Evolutionary conservation across 257 asterid species (phyloP), one percentile per base, ranked within the genome.

Genomic region (Verbascum thapsus): DNA sequence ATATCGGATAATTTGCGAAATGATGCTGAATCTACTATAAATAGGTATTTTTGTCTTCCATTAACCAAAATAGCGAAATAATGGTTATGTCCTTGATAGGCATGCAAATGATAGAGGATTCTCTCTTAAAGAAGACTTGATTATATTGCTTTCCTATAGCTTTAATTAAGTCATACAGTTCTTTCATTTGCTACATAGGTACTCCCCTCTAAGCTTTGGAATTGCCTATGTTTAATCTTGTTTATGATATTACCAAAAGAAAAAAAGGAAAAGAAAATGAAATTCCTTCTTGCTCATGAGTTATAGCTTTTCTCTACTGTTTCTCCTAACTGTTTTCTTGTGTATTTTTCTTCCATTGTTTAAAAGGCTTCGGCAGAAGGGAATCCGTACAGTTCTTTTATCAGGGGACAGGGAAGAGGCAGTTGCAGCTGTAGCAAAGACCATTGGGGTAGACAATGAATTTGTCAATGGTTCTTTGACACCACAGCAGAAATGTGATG

Each of bases 351-450:
- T 67, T 58, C 64, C 10, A 30, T 51, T 44, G 38, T 58, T 71
- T 75, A 54, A 58, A 71, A 91, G 98, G 85, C 94, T 92, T 74
- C 89, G 85, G 81, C 78, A 80, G 74, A 82, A 78, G 72, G 98
- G 96, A 71, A 85, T 92, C 39, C 72, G 73, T 58, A 85, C 97
- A 51, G 79, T 83, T 57, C 82, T 92, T 58, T 78, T 90, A 78
- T 92, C 96, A 40, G 97, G 98, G 65, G 99, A 92, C 96, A 92
- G 99, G 96, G 95, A 92, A 87, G 99, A 89, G 91, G 97, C 97
- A 89, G 99, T 89, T 75, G 95, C 99, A 92, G 83, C 83, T 40
- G 88, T 87, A 73, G 97, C 97, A 70, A 76, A 80, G 75, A 71
- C 80, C 19, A 76, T 87, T 32, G 97, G 99, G 72, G 72, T 92